These are phyloP conservation scores for Wallacemonas collosoma DNA, from an alignment of 208 protist species.

Conservation along the genomic window DNA sequence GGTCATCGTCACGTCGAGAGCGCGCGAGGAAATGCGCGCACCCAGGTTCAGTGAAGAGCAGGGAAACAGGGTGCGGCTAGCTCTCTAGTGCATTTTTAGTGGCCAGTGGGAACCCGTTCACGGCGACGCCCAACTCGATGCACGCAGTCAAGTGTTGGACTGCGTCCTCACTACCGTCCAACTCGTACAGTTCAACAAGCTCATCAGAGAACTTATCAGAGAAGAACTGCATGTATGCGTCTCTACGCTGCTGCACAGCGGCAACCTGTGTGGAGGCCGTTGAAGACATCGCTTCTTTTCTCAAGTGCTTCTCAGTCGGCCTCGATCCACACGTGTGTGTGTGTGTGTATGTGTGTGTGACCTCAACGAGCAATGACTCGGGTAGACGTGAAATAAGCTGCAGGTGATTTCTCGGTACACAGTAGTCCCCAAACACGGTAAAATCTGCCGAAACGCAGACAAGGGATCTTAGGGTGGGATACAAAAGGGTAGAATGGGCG, in stretches of 20 bases:
- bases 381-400: too few species aligned
- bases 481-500: too few species aligned
- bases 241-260: conserved; percentile 51
- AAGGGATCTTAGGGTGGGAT: too few species aligned
- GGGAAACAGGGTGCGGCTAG: not conserved
- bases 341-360: not conserved
- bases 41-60: too few species aligned
- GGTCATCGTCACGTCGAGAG: too few species aligned
- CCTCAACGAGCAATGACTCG: too few species aligned
- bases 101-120: conserved; percentile 75
- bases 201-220: conserved; percentile 85
- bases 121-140: conserved; percentile 79
- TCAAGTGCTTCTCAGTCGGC: too few species aligned
- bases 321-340: conserved; percentile 21
- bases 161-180: conserved; percentile 72
- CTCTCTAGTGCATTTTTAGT: conserved; percentile 34
- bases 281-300: conserved; percentile 13
- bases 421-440: too few species aligned
- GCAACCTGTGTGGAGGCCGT: conserved; percentile 16
- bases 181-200: conserved; percentile 77
- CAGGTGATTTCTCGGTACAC: too few species aligned
- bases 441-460: too few species aligned
- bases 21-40: too few species aligned
- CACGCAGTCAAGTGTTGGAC: conserved; percentile 82
- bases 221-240: conserved; percentile 90